Evolutionary conservation across 768 basidiomycete species (phyloP).

Genomic region (Dacryopinax spathularia): DNA sequence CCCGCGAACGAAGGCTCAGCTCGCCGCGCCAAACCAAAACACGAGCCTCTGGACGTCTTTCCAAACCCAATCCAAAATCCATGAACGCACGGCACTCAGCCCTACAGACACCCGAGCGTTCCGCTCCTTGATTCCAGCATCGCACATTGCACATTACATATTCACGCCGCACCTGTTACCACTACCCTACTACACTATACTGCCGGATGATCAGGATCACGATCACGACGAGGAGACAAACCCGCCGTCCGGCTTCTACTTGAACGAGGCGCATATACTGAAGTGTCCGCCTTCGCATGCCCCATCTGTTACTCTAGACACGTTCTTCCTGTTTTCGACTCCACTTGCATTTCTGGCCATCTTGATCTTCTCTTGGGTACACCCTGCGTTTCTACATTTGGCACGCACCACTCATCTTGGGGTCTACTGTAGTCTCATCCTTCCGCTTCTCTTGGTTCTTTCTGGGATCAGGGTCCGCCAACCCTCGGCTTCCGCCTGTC

Average conservation of each 20-base stretch:
- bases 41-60: background rate
- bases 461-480: too few species aligned
- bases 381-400: too few species aligned
- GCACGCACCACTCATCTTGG: too few species aligned
- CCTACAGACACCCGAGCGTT: background rate
- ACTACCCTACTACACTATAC: background rate
- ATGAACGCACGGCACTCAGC: background rate
- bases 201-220: background rate
- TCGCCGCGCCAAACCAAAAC: background rate
- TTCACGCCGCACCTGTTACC: conserved; percentile 4
- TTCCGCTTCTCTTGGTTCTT: too few species aligned
- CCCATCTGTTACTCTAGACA: too few species aligned
- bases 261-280: background rate
- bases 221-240: background rate
- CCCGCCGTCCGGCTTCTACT: background rate
- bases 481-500: too few species aligned
- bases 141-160: background rate
- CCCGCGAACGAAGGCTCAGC: too few species aligned
- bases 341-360: too few species aligned
- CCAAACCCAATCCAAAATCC: background rate
- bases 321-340: too few species aligned
- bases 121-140: background rate
- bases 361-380: too few species aligned
- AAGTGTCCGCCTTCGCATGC: too few species aligned
- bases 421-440: too few species aligned